phyloP scores from a whole-genome alignment of 208 protist genomes.

The Polymyxa betae region DNA sequence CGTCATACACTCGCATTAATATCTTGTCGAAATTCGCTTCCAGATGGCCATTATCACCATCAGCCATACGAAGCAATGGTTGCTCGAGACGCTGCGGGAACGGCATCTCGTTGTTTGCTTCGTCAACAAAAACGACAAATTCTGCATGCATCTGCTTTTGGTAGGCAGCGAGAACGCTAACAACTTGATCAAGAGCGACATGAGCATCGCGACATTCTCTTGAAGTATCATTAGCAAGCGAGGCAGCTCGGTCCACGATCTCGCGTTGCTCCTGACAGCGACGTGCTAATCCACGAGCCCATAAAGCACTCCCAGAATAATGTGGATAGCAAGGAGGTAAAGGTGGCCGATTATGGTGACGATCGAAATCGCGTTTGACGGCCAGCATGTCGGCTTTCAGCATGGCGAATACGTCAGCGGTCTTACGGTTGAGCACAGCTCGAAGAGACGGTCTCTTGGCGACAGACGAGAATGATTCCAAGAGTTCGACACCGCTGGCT shows the following conservation, averaged over 20 bases:
- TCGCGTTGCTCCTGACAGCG: constrained; percentile 70
- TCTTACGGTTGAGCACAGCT: constrained; percentile 86
- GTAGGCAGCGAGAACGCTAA: constrained; percentile 69
- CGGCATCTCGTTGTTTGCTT: background rate
- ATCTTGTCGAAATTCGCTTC: constrained; percentile 88
- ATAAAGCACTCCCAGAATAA: constrained; percentile 85
- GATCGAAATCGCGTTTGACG: constrained; percentile 88
- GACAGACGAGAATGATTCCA: constrained; percentile 91
- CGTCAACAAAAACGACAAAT: constrained; percentile 21
- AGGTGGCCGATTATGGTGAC: constrained; percentile 78
- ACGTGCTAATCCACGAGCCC: constrained; percentile 78
- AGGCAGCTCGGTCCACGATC: constrained; percentile 78
- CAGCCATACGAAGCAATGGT: constrained; percentile 79
- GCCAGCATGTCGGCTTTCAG: constrained; percentile 80
- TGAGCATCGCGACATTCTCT: constrained; percentile 81
- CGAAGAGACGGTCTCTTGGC: constrained; percentile 89
- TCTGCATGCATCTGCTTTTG: constrained; percentile 35
- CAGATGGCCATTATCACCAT: constrained; percentile 58
- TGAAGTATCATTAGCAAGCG: constrained; percentile 75
- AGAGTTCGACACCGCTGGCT: constrained; percentile 86
- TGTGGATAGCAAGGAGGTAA: constrained; percentile 86
- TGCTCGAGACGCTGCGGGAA: constrained; percentile 81
- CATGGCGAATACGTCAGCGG: constrained; percentile 84
- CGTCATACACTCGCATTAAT: constrained; percentile 88
- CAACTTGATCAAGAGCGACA: constrained; percentile 79